Base-by-base conservation (phyloP, 805 yeast genomes). In the Candida sanyiensis region DNA sequence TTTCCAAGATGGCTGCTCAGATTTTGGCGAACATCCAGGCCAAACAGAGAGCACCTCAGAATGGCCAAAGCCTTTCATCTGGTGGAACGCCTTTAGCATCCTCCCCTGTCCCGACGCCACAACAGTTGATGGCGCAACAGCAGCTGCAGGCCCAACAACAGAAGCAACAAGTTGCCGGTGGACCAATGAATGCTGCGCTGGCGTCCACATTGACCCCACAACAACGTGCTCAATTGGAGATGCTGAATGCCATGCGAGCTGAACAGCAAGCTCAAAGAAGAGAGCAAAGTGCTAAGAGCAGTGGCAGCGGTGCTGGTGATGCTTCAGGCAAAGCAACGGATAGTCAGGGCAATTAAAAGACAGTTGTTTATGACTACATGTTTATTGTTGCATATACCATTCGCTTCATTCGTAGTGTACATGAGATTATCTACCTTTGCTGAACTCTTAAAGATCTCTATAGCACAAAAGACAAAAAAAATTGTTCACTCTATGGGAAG, bases 1-100 rank as follows among this genome's bases (percentile, higher is more conserved):
- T 80, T 1, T 75, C 82, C 3, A 72, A 75, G 42, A 64, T 79
- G 40, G 85, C 86, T 3, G 82, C 82, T 3, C 69, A 77, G 12
- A 77, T 78, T 49, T 56, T 79, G 45, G 78, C 83, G 1, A 73
- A 69, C 43, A 58, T 74, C 25, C 82, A 76, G 53, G 46, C 48
- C 3, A 51, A 49, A 19, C 77, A 72, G 49, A 72, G 66, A 34
- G 58, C 25, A 11, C 3, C 31, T 5, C 7, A 18, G 21, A 28
- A 20, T 27, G 18, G 36, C 22, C 23, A n/a, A 16, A 24, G 21
- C 5, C n/a, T 23, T 19, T 26, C 16, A n/a, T 24, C 33, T 20
- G 24, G 13, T 18, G 16, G 29, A 18, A 3, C 17, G 7, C 8
- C 25, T 8, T 22, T 11, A 21, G 20, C 21, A 15, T 19, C n/a